Conservation (phyloP, 2,329 filamentous ascomycete species). For the Huntiella abstrusa region DNA sequence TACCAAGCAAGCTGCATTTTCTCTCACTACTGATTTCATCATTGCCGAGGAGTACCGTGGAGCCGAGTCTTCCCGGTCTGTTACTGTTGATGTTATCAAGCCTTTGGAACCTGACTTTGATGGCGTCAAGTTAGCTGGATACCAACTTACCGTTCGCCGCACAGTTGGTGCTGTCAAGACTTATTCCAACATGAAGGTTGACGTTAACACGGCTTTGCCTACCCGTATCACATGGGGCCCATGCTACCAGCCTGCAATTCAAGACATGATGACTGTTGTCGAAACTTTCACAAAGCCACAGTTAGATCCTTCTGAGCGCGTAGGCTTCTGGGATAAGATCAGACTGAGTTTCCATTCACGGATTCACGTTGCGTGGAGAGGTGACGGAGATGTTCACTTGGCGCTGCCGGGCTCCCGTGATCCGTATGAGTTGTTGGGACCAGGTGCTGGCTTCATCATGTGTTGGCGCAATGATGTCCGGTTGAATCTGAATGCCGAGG, state of each 20-base stretch:
- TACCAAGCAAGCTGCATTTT: conserved; percentile 59
- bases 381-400: conserved; percentile 86
- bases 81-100: conserved; percentile 70
- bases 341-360: conserved; percentile 84
- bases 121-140: conserved; percentile 28
- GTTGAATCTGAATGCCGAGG: conserved; percentile 66
- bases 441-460: conserved; percentile 91
- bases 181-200: conserved; percentile 78
- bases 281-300: conserved; percentile 95
- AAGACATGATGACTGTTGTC: conserved; percentile 99
- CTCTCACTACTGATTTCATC: conserved; percentile 77
- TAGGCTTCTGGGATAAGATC: conserved; percentile 98
- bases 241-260: conserved; percentile 91
- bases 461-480: conserved; percentile 92
- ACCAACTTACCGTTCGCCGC: conserved; percentile 69
- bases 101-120: conserved; percentile 20
- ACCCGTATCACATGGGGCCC: conserved; percentile 95
- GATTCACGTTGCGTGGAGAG: conserved; percentile 77
- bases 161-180: conserved; percentile 93
- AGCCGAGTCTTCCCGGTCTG: conserved; percentile 57
- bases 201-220: conserved; percentile 82
- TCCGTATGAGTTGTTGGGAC: conserved; percentile 80
- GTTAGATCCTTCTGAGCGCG: conserved; percentile 77
- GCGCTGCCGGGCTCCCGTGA: conserved; percentile 82
- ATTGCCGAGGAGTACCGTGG: conserved; percentile 86